Conservation (phyloP, 2,329 filamentous ascomycete genomes). For the Xylariaceae sp. region DNA sequence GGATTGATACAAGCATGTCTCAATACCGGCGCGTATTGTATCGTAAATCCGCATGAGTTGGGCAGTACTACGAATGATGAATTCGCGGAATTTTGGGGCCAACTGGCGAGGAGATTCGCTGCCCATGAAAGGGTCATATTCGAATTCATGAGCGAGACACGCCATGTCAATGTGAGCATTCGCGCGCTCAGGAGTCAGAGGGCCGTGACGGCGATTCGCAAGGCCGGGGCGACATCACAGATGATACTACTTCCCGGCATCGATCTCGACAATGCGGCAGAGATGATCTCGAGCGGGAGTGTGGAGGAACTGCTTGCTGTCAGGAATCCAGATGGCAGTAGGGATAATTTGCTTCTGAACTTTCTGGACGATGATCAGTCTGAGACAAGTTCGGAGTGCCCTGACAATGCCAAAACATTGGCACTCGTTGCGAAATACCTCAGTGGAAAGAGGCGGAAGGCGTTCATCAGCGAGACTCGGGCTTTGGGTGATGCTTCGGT, state of each 20-base stretch:
- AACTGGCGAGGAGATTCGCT: conserved; percentile 55
- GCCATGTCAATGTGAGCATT: conserved; percentile 49
- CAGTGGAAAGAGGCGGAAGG: conserved; percentile 42
- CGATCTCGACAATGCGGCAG: conserved; percentile 49
- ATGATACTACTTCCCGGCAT: conserved; percentile 61
- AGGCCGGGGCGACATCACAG: conserved; percentile 56
- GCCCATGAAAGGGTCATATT: conserved; percentile 51
- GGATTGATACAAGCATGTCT: conserved; percentile 53
- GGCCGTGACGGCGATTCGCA: conserved; percentile 60
- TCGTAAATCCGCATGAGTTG: conserved; percentile 59
- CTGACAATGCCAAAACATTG: conserved; percentile 48
- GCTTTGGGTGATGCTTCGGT: conserved; percentile 40
- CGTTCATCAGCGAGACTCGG: conserved; percentile 49
- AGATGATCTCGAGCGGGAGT: conserved; percentile 45
- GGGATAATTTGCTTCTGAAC: conserved; percentile 51
- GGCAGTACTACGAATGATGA: conserved; percentile 54
- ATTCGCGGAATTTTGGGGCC: conserved; percentile 54
- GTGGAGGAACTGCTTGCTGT: conserved; percentile 48
- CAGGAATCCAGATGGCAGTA: conserved; percentile 55
- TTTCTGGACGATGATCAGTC: conserved; percentile 54
- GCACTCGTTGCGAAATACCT: conserved; percentile 43
- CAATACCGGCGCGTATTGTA: conserved; percentile 51
- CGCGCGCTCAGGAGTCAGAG: conserved; percentile 59
- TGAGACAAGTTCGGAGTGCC: conserved; percentile 50
- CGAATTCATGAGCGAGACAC: conserved; percentile 66